Base-by-base conservation (phyloP, 2,329 filamentous ascomycete genomes). In the Amauroascus verrucosus region DNA sequence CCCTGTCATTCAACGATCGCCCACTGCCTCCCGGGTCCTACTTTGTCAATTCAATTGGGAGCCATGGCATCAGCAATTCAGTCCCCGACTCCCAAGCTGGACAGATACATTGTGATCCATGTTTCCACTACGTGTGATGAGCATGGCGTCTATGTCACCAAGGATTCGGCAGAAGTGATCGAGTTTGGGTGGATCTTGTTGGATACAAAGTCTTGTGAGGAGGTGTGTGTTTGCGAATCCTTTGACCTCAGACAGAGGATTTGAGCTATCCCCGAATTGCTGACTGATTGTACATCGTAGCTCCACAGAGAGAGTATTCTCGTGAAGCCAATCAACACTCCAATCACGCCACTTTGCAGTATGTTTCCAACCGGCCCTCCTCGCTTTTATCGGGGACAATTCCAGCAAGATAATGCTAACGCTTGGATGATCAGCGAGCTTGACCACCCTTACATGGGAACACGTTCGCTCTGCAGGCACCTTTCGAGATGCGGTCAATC, bases 91-190 rank as follows among this genome's bases (percentile, higher is more conserved):
- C 78, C 83, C 63, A 85, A 85, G 74, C 81, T 95, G 73, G 93
- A 98, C 76, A 87, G 91, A 71, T 98, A 95, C 74, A 86, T 96
- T 61, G 88, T 98, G 66, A 95, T 97, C 70, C 93, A 98, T 73
- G 91, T 97, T 67, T 93, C 93, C 59, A 98, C 93, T 33, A 98
- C 93, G 62, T 98, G 93, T 74, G 93, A 98, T 72, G 93, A 98
- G 72, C 93, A 98, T 74, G 93, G 93, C 59, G 93, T 98, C 61
- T 98, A 98, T 72, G 93, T 98, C 56, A 98, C 93, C 56, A 97
- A 97, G 75, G 93, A 98, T 74, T 97, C 93, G 56, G 93, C 93
- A 58, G 93, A 98, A 76, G 93, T 98, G 61, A 98, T 98, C 72
- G 93, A 98, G 80, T 80, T 98, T 68, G 93, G 91, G 59, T 98